phyloP scores from a whole-genome alignment of 2,329 filamentous ascomycete species.

The Parascedosporium putredinis region DNA sequence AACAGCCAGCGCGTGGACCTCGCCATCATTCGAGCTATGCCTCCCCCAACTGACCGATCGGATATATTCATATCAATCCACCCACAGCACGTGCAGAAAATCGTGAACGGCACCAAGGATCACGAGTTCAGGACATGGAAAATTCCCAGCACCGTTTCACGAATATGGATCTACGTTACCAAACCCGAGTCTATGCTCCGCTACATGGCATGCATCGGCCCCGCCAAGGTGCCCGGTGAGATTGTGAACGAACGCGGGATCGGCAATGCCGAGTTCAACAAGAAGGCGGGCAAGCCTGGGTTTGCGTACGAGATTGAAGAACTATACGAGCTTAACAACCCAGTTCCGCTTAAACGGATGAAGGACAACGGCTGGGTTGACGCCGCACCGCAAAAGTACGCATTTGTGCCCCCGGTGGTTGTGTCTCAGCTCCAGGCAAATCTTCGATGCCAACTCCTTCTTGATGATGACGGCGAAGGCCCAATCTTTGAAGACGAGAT shows the following conservation, averaged over 20 bases:
- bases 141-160: constrained; percentile 41
- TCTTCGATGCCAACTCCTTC: constrained; percentile 40
- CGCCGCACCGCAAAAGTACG: constrained; percentile 37
- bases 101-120: constrained; percentile 38
- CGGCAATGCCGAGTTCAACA: constrained; percentile 43
- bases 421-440: constrained; percentile 49
- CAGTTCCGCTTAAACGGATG: constrained; percentile 40
- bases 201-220: constrained; percentile 48
- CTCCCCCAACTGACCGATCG: constrained; percentile 36
- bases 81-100: constrained; percentile 33
- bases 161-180: constrained; percentile 53
- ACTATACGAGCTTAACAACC: constrained; percentile 53
- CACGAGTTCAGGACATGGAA: constrained; percentile 47
- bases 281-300: constrained; percentile 16
- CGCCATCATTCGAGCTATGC: constrained; percentile 35
- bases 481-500: constrained; percentile 9
- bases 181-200: constrained; percentile 35
- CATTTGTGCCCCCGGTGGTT: constrained; percentile 45
- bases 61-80: constrained; percentile 44
- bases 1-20: constrained; percentile 41
- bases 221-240: constrained; percentile 34
- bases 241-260: constrained; percentile 32
- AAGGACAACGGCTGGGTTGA: constrained; percentile 44
- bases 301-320: constrained; percentile 45
- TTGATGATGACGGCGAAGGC: constrained; percentile 16